Percentiles rank a stretch among this genome's conserved stretches.
Conservation (phyloP, 225 moss, liverwort and hornwort genomes). For the Pleurozium schreberi region DNA sequence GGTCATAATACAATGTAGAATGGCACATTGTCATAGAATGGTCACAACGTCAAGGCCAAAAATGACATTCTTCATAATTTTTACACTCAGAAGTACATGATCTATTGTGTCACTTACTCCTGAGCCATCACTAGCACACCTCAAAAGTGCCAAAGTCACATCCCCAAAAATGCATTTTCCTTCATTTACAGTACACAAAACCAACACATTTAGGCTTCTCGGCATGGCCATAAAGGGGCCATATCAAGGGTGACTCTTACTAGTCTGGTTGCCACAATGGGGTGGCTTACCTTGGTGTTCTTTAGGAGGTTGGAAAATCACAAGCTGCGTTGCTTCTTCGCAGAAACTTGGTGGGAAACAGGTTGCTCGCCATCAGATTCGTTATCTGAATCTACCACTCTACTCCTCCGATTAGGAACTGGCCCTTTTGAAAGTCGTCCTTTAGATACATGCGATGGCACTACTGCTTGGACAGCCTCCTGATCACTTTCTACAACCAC, state of each 20-base stretch:
- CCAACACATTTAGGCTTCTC: background rate
- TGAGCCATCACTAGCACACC: background rate
- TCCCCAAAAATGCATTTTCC: background rate
- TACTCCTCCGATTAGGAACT: constrained; percentile 7
- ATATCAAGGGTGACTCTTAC: background rate
- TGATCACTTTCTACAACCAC: constrained; percentile 16
- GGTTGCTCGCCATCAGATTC: constrained; percentile 35
- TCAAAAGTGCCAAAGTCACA: background rate
- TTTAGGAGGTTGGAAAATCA: background rate
- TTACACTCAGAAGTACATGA: background rate
- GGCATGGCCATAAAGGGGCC: background rate
- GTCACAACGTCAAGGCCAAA: background rate
- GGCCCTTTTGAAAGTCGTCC: background rate
- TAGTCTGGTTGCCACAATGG: background rate
- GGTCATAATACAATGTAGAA: background rate
- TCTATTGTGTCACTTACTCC: background rate
- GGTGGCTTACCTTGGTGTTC: background rate
- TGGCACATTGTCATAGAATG: background rate
- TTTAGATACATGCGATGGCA: constrained; percentile 1
- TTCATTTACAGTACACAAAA: background rate
- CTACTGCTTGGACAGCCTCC: constrained; percentile 5
- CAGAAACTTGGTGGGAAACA: constrained; percentile 6
- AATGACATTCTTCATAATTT: too few species aligned
- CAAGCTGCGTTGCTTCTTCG: constrained; percentile 23
- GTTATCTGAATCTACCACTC: constrained; percentile 27